Percentiles rank a stretch among this genome's conserved stretches.
Evolutionary conservation across 495 filamentous ascomycete genomes (phyloP).

Genomic region (Penicillium manginii): DNA sequence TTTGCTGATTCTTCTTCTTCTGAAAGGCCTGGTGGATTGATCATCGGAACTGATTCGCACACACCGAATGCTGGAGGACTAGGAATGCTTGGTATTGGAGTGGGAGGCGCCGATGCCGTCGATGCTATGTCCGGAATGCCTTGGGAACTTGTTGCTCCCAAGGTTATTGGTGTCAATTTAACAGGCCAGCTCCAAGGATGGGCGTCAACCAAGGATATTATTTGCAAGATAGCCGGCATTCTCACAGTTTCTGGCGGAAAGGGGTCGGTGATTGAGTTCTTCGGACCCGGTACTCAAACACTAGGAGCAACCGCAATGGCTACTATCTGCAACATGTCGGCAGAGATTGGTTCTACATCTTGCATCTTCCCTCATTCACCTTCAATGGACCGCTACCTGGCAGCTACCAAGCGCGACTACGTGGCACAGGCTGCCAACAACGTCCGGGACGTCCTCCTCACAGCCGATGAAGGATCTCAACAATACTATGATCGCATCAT

Average conservation of each 20-base stretch:
- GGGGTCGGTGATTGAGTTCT: constrained; percentile 86
- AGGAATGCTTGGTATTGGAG: constrained; percentile 87
- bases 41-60: constrained; percentile 93
- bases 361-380: constrained; percentile 82
- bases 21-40: constrained; percentile 74
- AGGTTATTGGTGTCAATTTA: constrained; percentile 84
- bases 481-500: constrained; percentile 79
- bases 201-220: constrained; percentile 84
- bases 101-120: constrained; percentile 90
- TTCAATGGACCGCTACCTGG: constrained; percentile 82
- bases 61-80: constrained; percentile 91
- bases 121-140: constrained; percentile 91
- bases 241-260: constrained; percentile 91
- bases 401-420: constrained; percentile 74
- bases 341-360: constrained; percentile 87
- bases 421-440: constrained; percentile 74
- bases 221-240: constrained; percentile 87
- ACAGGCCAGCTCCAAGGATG: constrained; percentile 81
- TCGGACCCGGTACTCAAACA: constrained; percentile 70
- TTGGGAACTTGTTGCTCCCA: constrained; percentile 91
- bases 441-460: constrained; percentile 66
- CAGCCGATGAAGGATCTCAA: constrained; percentile 73
- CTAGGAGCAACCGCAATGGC: constrained; percentile 60
- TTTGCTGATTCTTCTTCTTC: constrained; percentile 16
- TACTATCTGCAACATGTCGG: constrained; percentile 69